Conservation (phyloP, 2,329 filamentous ascomycete species). For the Verticillium zaregamsianum region DNA sequence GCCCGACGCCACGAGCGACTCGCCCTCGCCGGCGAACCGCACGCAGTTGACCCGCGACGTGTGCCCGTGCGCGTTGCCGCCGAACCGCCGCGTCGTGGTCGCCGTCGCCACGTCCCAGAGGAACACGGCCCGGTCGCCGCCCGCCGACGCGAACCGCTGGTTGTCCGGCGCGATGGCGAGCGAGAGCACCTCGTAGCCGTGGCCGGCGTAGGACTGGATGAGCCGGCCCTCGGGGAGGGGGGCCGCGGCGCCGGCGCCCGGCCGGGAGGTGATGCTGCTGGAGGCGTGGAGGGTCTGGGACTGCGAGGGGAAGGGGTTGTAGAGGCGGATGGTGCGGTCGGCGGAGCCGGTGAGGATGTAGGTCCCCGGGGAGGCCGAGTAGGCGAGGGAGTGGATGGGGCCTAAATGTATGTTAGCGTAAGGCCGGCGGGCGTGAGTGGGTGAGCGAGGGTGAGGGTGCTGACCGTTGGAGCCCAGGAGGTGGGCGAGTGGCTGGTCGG, state of each 20-base stretch:
- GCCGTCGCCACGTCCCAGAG: constrained; percentile 90
- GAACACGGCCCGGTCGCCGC: constrained; percentile 87
- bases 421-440: neutral
- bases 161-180: constrained; percentile 74
- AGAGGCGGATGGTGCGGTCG: constrained; percentile 81
- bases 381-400: constrained; percentile 67
- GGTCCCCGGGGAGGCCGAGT: constrained; percentile 67
- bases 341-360: constrained; percentile 83
- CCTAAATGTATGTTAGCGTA: constrained; percentile 35
- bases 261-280: constrained; percentile 25
- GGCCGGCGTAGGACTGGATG: constrained; percentile 84
- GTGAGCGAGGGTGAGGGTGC: constrained; percentile 8
- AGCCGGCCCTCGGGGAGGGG: constrained; percentile 50
- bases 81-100: constrained; percentile 71
- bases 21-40: constrained; percentile 71
- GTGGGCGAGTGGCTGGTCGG: constrained; percentile 47
- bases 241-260: constrained; percentile 28
- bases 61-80: constrained; percentile 58
- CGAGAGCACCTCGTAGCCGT: constrained; percentile 89
- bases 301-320: constrained; percentile 62
- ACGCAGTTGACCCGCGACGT: constrained; percentile 73
- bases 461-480: constrained; percentile 56
- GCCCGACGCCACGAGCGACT: constrained; percentile 67
- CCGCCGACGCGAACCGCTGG: constrained; percentile 77
- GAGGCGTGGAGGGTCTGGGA: constrained; percentile 12